A percentile compares a stretch with the other conserved stretches of the same genome.
These are phyloP conservation scores for Suillus weaverae DNA, from an alignment of 768 basidiomycete genomes.

Conservation along the genomic window DNA sequence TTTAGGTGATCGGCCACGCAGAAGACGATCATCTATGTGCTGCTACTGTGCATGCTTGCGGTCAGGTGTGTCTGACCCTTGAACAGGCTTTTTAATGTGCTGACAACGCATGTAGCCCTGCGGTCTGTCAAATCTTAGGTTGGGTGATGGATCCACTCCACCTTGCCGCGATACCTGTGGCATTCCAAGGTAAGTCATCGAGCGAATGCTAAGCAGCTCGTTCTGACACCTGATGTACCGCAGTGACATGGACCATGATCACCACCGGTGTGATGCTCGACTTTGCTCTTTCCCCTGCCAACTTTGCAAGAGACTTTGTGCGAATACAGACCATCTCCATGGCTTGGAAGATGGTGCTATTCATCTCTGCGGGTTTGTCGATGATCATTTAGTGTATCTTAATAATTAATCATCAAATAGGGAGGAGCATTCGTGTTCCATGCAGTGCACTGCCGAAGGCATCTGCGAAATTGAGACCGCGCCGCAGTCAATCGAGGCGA, in stretches of 20 bases:
- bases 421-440: constrained; percentile 49
- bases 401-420: constrained; percentile 28
- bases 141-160: constrained; percentile 32
- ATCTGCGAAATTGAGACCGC: constrained; percentile 60
- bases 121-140: constrained; percentile 31
- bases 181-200: constrained; percentile 39
- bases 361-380: constrained; percentile 58
- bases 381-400: constrained; percentile 6
- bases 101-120: constrained; percentile 38
- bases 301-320: constrained; percentile 56
- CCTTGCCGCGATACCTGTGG: constrained; percentile 44
- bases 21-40: constrained; percentile 56
- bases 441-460: constrained; percentile 44
- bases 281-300: constrained; percentile 56
- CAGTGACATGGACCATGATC: constrained; percentile 46
- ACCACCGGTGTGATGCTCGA: constrained; percentile 49
- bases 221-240: background rate
- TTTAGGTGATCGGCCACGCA: constrained; percentile 47
- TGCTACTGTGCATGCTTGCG: constrained; percentile 54
- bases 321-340: constrained; percentile 51
- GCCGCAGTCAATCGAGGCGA: constrained; percentile 60
- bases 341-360: constrained; percentile 38
- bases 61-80: constrained; percentile 37
- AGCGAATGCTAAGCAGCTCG: background rate
- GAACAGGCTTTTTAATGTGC: background rate